Percentiles rank a stretch among this genome's conserved stretches.
phyloP scores from a whole-genome alignment of 2,329 filamentous ascomycete species.

The Diaporthe sp. region DNA sequence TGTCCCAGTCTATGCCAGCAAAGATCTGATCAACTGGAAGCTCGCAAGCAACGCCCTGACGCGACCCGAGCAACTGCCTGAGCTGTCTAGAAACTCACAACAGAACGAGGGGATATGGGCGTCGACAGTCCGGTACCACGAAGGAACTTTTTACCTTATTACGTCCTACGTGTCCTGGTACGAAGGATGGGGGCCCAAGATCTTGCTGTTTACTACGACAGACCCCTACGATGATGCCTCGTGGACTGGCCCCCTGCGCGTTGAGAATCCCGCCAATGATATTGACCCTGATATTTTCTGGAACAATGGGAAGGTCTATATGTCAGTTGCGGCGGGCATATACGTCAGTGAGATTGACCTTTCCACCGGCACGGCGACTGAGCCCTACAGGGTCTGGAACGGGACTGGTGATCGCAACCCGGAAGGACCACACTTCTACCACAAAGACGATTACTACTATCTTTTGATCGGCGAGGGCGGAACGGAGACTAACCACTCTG shows the following conservation, averaged over 20 bases:
- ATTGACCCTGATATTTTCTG: constrained; percentile 60
- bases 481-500: constrained; percentile 56
- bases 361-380: constrained; percentile 50
- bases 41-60: constrained; percentile 42
- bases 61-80: constrained; percentile 33
- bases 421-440: constrained; percentile 60
- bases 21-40: constrained; percentile 58
- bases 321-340: constrained; percentile 49
- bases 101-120: constrained; percentile 60
- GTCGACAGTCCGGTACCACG: constrained; percentile 58
- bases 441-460: constrained; percentile 59
- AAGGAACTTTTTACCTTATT: constrained; percentile 60
- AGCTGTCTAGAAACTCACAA: constrained; percentile 19
- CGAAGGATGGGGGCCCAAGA: constrained; percentile 51
- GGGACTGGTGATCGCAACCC: constrained; percentile 59
- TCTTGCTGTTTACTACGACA: constrained; percentile 56
- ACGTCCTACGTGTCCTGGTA: constrained; percentile 53
- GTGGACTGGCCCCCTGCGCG: constrained; percentile 56
- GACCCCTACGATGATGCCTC: constrained; percentile 54
- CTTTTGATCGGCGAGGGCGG: constrained; percentile 62
- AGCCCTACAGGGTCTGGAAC: constrained; percentile 55
- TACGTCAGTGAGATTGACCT: constrained; percentile 51
- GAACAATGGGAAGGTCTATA: constrained; percentile 55
- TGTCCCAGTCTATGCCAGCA: constrained; percentile 58
- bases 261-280: constrained; percentile 48